Evolutionary conservation across 2,329 filamentous ascomycete species (phyloP).

Genomic region (Pseudogymnoascus sp.): DNA sequence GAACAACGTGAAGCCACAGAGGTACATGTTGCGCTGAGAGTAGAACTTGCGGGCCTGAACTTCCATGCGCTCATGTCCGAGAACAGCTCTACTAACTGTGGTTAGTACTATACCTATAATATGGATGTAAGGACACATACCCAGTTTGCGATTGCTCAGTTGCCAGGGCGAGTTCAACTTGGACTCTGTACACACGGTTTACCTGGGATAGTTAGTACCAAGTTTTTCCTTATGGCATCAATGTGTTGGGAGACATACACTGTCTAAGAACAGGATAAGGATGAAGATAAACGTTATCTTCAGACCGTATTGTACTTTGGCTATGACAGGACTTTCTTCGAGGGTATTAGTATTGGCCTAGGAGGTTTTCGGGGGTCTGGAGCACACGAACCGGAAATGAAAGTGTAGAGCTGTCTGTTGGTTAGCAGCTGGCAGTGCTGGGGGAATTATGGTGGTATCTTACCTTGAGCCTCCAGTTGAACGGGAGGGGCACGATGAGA

Average conservation of each 20-base stretch:
- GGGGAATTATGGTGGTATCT: constrained; percentile 22
- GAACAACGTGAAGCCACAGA: constrained; percentile 98
- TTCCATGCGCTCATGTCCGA: constrained; percentile 93
- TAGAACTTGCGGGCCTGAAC: constrained; percentile 99
- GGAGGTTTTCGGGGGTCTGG: constrained; percentile 16
- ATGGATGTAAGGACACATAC: constrained; percentile 9
- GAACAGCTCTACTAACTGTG: constrained; percentile 45
- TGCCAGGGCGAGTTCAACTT: constrained; percentile 72
- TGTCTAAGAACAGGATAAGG: constrained; percentile 94
- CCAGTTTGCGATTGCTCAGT: constrained; percentile 44
- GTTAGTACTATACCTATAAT: constrained; percentile 18
- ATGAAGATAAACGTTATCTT: constrained; percentile 99
- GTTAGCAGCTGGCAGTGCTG: not conserved
- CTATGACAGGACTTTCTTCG: constrained; percentile 46
- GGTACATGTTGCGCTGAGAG: constrained; percentile 99
- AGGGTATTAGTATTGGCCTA: constrained; percentile 15
- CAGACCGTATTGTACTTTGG: constrained; percentile 92
- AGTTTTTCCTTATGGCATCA: not conserved
- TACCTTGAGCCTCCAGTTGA: constrained; percentile 69
- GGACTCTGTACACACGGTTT: constrained; percentile 90
- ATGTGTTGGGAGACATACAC: constrained; percentile 54
- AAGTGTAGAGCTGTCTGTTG: constrained; percentile 1
- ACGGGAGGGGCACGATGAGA: constrained; percentile 80
- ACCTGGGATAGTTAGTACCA: constrained; percentile 12
- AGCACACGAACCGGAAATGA: constrained; percentile 10